A percentile compares a stretch with the other conserved stretches of the same genome.
Evolutionary conservation across 2,329 filamentous ascomycete genomes (phyloP).

Genomic region (Cladosporium sp.): DNA sequence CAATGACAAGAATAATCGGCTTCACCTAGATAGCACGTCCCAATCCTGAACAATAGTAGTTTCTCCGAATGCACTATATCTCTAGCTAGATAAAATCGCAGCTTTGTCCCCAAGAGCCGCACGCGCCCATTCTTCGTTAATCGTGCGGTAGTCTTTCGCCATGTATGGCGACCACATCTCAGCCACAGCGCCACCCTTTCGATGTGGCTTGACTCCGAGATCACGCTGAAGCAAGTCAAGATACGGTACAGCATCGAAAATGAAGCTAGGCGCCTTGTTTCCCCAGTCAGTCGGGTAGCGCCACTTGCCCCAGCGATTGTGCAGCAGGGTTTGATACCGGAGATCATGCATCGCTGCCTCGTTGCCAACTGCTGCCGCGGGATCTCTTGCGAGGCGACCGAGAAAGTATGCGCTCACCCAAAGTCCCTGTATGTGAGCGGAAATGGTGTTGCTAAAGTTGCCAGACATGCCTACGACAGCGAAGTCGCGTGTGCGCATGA

Average conservation of each 20-base stretch:
- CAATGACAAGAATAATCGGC: too few species aligned
- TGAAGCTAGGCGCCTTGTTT: conserved; percentile 58
- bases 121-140: conserved; percentile 5
- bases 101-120: too few species aligned
- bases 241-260: conserved; percentile 71
- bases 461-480: conserved; percentile 37
- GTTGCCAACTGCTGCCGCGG: conserved; percentile 19
- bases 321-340: conserved; percentile 39
- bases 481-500: conserved; percentile 29
- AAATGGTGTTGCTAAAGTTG: conserved; percentile 33
- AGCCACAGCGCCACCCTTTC: conserved; percentile 38
- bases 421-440: conserved; percentile 35
- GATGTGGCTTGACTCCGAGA: conserved; percentile 52
- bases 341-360: conserved; percentile 39
- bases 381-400: conserved; percentile 37
- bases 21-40: too few species aligned
- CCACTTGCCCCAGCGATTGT: conserved; percentile 64
- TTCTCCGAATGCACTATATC: too few species aligned
- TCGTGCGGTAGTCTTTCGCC: conserved; percentile 3
- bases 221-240: conserved; percentile 62
- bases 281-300: conserved; percentile 63
- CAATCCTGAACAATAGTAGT: too few species aligned
- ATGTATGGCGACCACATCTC: conserved; percentile 8
- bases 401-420: conserved; percentile 58
- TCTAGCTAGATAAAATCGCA: too few species aligned